Conservation (phyloP, 1,284 basidiomycete genomes). For the Xerocomus amazonicus region DNA sequence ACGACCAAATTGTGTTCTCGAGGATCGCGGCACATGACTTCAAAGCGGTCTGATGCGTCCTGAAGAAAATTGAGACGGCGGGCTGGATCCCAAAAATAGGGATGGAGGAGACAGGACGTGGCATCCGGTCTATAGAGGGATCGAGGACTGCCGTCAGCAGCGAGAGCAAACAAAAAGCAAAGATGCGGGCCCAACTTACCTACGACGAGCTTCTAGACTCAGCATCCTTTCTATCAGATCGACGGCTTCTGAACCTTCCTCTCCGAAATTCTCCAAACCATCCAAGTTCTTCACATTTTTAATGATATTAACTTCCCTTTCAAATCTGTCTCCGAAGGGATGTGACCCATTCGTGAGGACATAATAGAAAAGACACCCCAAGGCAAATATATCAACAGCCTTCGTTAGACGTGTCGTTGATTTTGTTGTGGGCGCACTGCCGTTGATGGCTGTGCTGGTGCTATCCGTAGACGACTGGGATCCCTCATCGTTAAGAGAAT, state of each 20-base stretch:
- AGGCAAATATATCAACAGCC: constrained; percentile 90
- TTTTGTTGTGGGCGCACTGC: constrained; percentile 12
- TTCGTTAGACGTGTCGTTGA: constrained; percentile 76
- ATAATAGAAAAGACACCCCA: constrained; percentile 93
- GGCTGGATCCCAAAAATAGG: constrained; percentile 93
- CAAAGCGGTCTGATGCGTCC: constrained; percentile 96
- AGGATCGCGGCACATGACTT: constrained; percentile 94
- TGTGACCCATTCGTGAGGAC: constrained; percentile 84
- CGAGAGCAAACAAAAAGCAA: not conserved
- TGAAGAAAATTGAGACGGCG: constrained; percentile 90
- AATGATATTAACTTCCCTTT: constrained; percentile 89
- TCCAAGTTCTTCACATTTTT: constrained; percentile 72
- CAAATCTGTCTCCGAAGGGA: constrained; percentile 88
- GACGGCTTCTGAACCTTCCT: constrained; percentile 84
- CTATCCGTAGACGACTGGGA: constrained; percentile 68
- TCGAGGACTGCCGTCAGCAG: constrained; percentile 1
- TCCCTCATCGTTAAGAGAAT: constrained; percentile 60
- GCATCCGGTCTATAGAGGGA: constrained; percentile 73
- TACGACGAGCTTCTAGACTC: constrained; percentile 63
- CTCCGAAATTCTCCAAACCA: constrained; percentile 76
- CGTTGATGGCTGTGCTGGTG: constrained; percentile 43
- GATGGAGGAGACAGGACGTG: constrained; percentile 81
- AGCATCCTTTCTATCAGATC: constrained; percentile 79
- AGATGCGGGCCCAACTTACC: constrained; percentile 46
- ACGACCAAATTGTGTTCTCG: constrained; percentile 72